Conservation (phyloP, 257 asterid genomes). For the Solanum chilense region DNA sequence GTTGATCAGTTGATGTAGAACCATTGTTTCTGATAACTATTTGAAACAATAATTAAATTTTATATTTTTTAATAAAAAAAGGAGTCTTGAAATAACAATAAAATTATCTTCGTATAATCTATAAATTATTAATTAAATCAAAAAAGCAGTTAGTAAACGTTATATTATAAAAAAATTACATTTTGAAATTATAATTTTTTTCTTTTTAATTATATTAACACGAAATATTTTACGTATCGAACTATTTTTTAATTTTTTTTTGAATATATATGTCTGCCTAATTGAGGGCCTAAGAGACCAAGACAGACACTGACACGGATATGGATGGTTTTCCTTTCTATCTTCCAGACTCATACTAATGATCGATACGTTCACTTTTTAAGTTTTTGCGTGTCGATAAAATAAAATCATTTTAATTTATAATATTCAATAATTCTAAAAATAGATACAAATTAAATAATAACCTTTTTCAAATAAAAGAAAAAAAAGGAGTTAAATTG, state of each 20-base stretch:
- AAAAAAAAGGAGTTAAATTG: background rate
- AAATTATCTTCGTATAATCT: rapidly evolving
- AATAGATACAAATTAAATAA: background rate
- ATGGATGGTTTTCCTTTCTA: constrained; percentile 14
- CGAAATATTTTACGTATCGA: background rate
- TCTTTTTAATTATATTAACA: background rate
- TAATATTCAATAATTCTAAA: background rate
- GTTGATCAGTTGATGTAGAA: background rate
- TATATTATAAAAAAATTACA: background rate
- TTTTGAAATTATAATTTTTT: background rate
- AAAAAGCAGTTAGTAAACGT: rapidly evolving
- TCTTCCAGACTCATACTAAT: background rate
- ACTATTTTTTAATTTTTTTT: background rate
- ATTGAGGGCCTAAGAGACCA: background rate
- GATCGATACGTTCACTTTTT: background rate
- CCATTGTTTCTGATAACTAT: background rate
- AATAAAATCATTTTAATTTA: background rate
- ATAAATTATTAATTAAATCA: background rate
- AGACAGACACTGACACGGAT: constrained; percentile 27
- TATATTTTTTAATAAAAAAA: background rate
- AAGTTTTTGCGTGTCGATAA: background rate
- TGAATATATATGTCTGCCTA: background rate
- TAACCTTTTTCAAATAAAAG: background rate
- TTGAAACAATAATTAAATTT: background rate
- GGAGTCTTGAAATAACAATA: rapidly evolving